phyloP scores from a whole-genome alignment of 2,329 filamentous ascomycete genomes.

The Camillea tinctor region DNA sequence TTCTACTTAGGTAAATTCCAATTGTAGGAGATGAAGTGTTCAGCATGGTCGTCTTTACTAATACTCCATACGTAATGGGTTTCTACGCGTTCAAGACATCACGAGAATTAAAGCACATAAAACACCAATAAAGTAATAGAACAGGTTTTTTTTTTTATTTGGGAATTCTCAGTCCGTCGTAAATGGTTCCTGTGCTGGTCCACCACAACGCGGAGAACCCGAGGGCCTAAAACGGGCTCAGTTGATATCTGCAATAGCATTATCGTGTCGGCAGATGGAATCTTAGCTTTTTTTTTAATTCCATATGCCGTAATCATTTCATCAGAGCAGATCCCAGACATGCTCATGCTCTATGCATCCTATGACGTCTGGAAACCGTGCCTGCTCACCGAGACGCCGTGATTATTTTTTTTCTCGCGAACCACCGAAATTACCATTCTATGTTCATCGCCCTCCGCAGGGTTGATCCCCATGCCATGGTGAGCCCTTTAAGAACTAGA shows the following conservation, averaged over 20 bases:
- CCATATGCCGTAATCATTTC: slow-evolving; percentile 29
- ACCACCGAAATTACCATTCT: slow-evolving; percentile 36
- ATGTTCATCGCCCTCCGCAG: slow-evolving; percentile 34
- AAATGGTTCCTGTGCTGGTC: slow-evolving; percentile 35
- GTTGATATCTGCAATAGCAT: slow-evolving; percentile 33
- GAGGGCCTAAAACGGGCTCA: slow-evolving; percentile 35
- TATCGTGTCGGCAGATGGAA: slow-evolving; percentile 32
- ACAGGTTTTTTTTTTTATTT: slow-evolving; percentile 3
- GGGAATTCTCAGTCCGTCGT: slow-evolving; percentile 41
- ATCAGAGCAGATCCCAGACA: slow-evolving; percentile 29
- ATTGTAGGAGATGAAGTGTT: no score
- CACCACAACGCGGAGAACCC: slow-evolving; percentile 36
- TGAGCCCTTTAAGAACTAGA: slow-evolving; percentile 22
- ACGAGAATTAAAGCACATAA: background rate
- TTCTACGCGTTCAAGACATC: no score
- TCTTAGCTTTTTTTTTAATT: slow-evolving; percentile 29
- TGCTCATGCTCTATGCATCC: slow-evolving; percentile 25
- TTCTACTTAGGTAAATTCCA: no score
- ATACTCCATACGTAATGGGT: no score
- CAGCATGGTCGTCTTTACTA: no score
- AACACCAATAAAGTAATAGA: background rate
- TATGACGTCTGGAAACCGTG: slow-evolving; percentile 29
- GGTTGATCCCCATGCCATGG: slow-evolving; percentile 24
- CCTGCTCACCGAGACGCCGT: slow-evolving; percentile 34
- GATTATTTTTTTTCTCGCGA: slow-evolving; percentile 27